Evolutionary conservation across 306 rosid genomes (phyloP).

Genomic region (Phaseolus lunatus): DNA sequence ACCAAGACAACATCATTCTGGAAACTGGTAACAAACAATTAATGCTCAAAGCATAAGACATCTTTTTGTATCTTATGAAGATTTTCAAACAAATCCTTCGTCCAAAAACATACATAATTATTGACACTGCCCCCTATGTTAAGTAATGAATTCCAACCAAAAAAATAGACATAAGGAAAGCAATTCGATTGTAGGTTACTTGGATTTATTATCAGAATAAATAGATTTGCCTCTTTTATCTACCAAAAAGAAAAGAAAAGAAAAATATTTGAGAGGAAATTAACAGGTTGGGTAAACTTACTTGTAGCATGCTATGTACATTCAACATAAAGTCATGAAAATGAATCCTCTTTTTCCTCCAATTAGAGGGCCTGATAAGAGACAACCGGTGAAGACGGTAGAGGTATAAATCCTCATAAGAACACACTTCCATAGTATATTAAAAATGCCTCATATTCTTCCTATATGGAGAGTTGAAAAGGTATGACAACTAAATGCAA

Average conservation of each 20-base stretch:
- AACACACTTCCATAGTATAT: constrained; percentile 35
- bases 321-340: constrained; percentile 96
- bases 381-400: constrained; percentile 25
- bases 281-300: constrained; percentile 51
- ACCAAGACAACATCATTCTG: constrained; percentile 33
- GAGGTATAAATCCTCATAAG: constrained; percentile 33
- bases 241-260: background rate
- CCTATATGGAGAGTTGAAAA: constrained; percentile 11
- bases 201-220: background rate
- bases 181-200: constrained; percentile 22
- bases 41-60: constrained; percentile 36
- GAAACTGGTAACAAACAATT: constrained; percentile 13
- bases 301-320: constrained; percentile 91
- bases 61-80: background rate
- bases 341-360: constrained; percentile 97
- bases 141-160: constrained; percentile 8
- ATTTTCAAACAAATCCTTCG: constrained; percentile 25
- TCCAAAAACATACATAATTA: constrained; percentile 16
- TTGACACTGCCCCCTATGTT: background rate
- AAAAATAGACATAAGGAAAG: constrained; percentile 20
- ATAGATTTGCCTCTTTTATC: constrained; percentile 1
- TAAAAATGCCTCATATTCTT: constrained; percentile 31
- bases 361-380: constrained; percentile 70
- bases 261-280: constrained; percentile 20
- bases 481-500: constrained; percentile 31